Percentiles rank a stretch among this genome's conserved stretches.
Evolutionary conservation across 129 eudicot species (phyloP).

Genomic region (Flaveria brownii): DNA sequence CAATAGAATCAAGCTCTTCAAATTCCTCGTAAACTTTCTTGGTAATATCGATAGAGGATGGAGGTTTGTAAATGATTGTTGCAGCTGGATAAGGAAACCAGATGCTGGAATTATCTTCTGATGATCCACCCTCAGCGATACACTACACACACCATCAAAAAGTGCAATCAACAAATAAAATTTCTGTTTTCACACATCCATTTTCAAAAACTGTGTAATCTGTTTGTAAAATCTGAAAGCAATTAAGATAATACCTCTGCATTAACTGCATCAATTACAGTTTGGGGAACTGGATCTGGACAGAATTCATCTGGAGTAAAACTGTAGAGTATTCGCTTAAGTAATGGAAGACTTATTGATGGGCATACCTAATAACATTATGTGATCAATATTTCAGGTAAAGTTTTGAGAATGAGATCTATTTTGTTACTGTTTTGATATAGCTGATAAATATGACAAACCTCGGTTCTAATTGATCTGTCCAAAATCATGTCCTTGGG

Average conservation of each 20-base stretch:
- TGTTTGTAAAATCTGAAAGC: conserved; percentile 11
- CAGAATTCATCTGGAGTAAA: conserved; percentile 96
- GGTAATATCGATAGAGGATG: conserved; percentile 44
- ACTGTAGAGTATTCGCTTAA: conserved; percentile 64
- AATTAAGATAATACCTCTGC: conserved; percentile 61
- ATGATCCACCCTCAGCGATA: conserved; percentile 52
- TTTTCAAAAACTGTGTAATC: not conserved
- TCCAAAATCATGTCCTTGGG: conserved; percentile 93
- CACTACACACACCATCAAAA: conserved; percentile 45
- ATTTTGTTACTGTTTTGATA: conserved; percentile 4
- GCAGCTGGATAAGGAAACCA: conserved; percentile 58
- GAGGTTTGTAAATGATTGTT: conserved; percentile 55
- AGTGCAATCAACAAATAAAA: not conserved
- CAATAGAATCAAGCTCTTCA: conserved; percentile 52
- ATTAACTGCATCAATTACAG: conserved; percentile 72
- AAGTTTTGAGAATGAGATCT: conserved; percentile 1
- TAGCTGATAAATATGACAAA: conserved; percentile 14
- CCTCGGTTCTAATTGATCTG: conserved; percentile 69
- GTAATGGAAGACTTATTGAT: conserved; percentile 58
- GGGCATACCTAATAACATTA: conserved; percentile 69
- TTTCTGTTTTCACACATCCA: not conserved
- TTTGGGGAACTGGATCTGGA: conserved; percentile 84
- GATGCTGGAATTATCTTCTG: conserved; percentile 43
- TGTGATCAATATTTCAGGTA: not conserved
- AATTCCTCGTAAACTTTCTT: conserved; percentile 70